These are phyloP conservation scores for Isoetes engelmannii DNA, from an alignment of 83 land plant species.

Conservation along the genomic window DNA sequence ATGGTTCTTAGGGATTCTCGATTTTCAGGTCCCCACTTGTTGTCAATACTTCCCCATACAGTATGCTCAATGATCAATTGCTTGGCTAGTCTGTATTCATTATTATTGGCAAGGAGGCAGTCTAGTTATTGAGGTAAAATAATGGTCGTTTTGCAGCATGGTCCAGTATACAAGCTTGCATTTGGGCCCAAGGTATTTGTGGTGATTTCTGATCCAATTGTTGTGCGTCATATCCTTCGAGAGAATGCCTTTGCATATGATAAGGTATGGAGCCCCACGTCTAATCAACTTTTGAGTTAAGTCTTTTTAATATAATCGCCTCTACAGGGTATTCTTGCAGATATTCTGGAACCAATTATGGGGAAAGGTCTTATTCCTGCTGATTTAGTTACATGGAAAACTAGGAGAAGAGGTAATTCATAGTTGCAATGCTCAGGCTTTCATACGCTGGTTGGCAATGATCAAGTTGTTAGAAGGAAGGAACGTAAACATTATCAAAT, in stretches of 20 bases:
- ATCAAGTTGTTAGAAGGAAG: too few species aligned
- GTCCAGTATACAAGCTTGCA: slow-evolving; percentile 93
- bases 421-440: too few species aligned
- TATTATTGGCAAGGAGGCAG: too few species aligned
- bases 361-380: slow-evolving; percentile 99
- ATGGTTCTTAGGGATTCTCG: too few species aligned
- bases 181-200: slow-evolving; percentile 98
- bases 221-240: slow-evolving; percentile 81
- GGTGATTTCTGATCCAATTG: slow-evolving; percentile 96
- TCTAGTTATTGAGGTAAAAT: too few species aligned
- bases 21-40: too few species aligned
- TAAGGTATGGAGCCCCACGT: slow-evolving; percentile 49
- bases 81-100: too few species aligned
- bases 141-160: slow-evolving; percentile 56
- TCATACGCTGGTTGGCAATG: too few species aligned
- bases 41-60: too few species aligned
- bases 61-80: too few species aligned
- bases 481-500: too few species aligned
- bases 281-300: not conserved
- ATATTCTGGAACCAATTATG: slow-evolving; percentile 95
- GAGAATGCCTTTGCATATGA: slow-evolving; percentile 98
- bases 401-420: slow-evolving; percentile 70
- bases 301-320: not conserved
- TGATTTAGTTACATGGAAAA: slow-evolving; percentile 92
- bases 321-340: slow-evolving; percentile 89